Evolutionary conservation across 1,284 basidiomycete genomes (phyloP), one percentile per base, ranked within the genome.

Genomic region (Megacollybia platyphylla): DNA sequence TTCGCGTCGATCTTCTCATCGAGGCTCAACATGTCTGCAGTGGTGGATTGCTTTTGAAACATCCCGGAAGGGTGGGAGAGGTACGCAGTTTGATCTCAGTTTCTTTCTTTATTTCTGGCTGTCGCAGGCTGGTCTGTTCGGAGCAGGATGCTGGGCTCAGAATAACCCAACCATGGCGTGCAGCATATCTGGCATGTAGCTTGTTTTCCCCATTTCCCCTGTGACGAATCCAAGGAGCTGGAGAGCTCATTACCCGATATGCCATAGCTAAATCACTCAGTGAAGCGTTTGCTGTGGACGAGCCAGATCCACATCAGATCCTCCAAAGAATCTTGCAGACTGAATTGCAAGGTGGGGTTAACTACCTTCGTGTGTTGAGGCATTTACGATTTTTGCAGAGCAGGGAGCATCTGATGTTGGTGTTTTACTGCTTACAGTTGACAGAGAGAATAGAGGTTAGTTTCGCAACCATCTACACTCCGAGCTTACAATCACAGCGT

Each of bases 91-190:
- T 26, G 8, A 26, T 28, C 8, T 38, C 40, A 20, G 35, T 31
- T 42, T 40, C 40, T 24, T 18, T 38, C 47, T 36, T 20, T 34
- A 44, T 40, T 31, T 39, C 18, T 40, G 35, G 29, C 39, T 26
- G 20, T 13, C 20, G 30, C 17, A 78, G 76, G 79, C 78, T 11
- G 73, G 75, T 0, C 52, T 70, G 5, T 80, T 70, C 49, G 76
- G 81, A 24, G 72, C 78, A 10, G 83, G 83, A 27, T 85, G 81
- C 46, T 87, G 81, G 81, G 80, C 79, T 6, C 62, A 67, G 41
- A 35, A 46, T 7, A 44, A 45, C 37, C 20, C 35, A 18, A 59
- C 58, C 24, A 63, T 79, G 48, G 76, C 79, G 18, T 84, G 79
- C 49, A 86, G 83, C 46, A 65, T 86, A 30, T 84, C 82, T 41